These are phyloP conservation scores for Rutstroemia sp. DNA, from an alignment of 2,329 filamentous ascomycete genomes.

Conservation along the genomic window DNA sequence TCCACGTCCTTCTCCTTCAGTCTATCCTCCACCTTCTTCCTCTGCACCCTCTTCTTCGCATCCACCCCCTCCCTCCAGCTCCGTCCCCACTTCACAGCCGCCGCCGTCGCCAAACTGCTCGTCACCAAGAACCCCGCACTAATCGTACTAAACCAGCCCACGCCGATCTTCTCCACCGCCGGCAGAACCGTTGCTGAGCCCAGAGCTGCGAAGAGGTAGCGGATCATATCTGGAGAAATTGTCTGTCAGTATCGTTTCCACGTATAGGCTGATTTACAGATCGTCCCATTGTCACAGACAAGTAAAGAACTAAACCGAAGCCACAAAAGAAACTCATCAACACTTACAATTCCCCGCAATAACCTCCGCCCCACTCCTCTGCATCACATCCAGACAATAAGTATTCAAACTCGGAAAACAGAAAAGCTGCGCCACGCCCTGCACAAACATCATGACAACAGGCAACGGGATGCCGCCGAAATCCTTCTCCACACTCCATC, in stretches of 20 bases:
- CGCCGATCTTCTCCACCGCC: conserved; percentile 64
- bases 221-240: conserved; percentile 45
- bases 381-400: conserved; percentile 79
- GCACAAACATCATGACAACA: conserved; percentile 65
- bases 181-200: conserved; percentile 68
- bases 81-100: conserved; percentile 23
- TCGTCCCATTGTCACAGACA: no score
- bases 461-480: conserved; percentile 51
- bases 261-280: no score
- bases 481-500: conserved; percentile 47
- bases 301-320: no score
- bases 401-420: conserved; percentile 71
- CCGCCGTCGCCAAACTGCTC: conserved; percentile 16
- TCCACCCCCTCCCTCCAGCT: conserved; percentile 42
- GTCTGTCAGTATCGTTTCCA: no score
- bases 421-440: conserved; percentile 67
- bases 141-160: conserved; percentile 76
- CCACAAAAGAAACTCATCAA: not conserved
- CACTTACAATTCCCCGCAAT: conserved; percentile 60
- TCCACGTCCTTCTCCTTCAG: not conserved
- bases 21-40: conserved; percentile 17
- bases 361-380: conserved; percentile 61
- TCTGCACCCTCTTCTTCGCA: conserved; percentile 35
- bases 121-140: conserved; percentile 48
- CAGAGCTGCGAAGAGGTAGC: conserved; percentile 67